Percentiles rank a stretch among this genome's conserved stretches.
Conservation (phyloP, 768 basidiomycete species). For the Tulasnella sp. region DNA sequence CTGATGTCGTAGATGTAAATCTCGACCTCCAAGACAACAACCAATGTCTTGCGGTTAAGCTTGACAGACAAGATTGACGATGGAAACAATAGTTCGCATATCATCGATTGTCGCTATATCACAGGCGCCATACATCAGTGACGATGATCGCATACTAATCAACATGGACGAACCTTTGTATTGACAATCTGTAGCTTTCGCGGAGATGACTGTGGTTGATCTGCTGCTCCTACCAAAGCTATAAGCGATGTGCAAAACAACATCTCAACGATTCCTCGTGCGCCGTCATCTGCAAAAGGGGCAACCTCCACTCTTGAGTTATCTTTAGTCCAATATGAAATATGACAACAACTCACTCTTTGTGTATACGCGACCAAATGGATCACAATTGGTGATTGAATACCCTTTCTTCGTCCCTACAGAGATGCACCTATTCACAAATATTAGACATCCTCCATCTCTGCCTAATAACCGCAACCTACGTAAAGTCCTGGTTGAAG, state of each 20-base stretch:
- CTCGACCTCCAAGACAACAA: constrained; percentile 91
- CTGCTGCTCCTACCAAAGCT: constrained; percentile 90
- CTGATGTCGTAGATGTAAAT: constrained; percentile 99
- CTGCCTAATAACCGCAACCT: constrained; percentile 22
- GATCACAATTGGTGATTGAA: constrained; percentile 95
- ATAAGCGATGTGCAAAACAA: constrained; percentile 97
- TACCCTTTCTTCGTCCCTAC: constrained; percentile 94
- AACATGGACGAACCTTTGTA: constrained; percentile 59
- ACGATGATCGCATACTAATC: not conserved
- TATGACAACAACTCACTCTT: constrained; percentile 72
- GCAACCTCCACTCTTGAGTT: not conserved
- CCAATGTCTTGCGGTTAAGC: constrained; percentile 90
- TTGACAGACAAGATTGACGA: constrained; percentile 96
- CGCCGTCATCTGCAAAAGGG: constrained; percentile 60
- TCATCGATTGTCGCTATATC: constrained; percentile 83
- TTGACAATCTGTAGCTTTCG: constrained; percentile 95
- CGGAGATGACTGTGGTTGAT: constrained; percentile 80
- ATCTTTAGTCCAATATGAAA: not conserved
- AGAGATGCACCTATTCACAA: constrained; percentile 54
- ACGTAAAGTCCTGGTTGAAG: constrained; percentile 98
- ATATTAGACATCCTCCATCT: not conserved
- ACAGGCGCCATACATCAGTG: not conserved
- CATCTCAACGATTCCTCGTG: constrained; percentile 96
- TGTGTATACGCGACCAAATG: constrained; percentile 90
- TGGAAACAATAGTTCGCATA: constrained; percentile 96